Evolutionary conservation across 2,329 filamentous ascomycete species (phyloP), one percentile per base, ranked within the genome.

Genomic region (Pseudophaeomoniella oleicola): DNA sequence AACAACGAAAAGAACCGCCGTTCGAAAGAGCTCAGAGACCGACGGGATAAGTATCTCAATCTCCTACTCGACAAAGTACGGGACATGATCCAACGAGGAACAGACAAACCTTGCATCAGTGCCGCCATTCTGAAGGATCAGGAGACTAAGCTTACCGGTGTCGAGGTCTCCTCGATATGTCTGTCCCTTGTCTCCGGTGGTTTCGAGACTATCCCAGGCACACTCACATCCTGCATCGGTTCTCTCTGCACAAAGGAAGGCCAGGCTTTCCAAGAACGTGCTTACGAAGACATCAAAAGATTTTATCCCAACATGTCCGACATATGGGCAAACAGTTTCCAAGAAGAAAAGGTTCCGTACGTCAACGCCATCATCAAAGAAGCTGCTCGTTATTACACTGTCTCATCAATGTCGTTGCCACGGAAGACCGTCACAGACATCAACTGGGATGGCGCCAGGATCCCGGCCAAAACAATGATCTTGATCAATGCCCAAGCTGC

Each of bases 101-200:
- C 68, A 0, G 72, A 78, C 40, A 74, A 72, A 46, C 72, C 74
- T 2, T 78, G 74, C 47, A 78, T 78, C 41, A 69, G 65, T 2
- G 72, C 70, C 0, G 75, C 75, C 37, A 76, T 83, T 16, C 58
- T 80, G 10, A 78, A 81, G 60, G 60, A 71, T 64, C 66, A 72
- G 9, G 72, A 76, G 18, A 72, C 72, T 0, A 75, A 78, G 42
- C 57, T 85, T 37, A 74, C 74, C 34, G 66, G 70, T 36, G 76
- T 71, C 10, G 81, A 85, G 50, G 67, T 85, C 36, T 81, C 76
- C 47, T 80, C 78, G 2, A 82, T 86, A 43, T 81, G 80, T 50
- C 58, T 86, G 1, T 82, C 78, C 10, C 78, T 86, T 63, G 75
- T 85, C 0, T 80, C 75, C 4, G 81, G 78, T 0, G 81, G 81